Evolutionary conservation across 371 early-diverging fungal species (phyloP), one percentile per base, ranked within the genome.

Genomic region (Sporodiniella umbellata): DNA sequence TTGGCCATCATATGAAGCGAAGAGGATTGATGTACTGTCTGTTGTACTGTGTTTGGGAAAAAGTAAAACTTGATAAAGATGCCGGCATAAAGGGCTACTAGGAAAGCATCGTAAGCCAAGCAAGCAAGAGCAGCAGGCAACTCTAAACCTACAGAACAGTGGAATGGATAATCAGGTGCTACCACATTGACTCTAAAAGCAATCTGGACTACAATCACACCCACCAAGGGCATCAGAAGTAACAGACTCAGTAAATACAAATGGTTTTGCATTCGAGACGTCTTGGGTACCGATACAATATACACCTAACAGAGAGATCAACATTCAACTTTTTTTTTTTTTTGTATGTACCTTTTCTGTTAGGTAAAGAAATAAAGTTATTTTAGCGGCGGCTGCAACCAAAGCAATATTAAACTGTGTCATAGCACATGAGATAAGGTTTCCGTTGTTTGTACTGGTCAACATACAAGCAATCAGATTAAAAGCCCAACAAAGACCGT

Each of bases 321-420:
- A n/a, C n/a, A n/a, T n/a, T n/a, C n/a, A n/a, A n/a, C n/a, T n/a
- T n/a, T n/a, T n/a, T n/a, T n/a, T n/a, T n/a, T n/a, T n/a, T n/a
- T n/a, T n/a, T n/a, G n/a, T n/a, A n/a, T n/a, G 47, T 68, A 75
- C 79, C 72, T 79, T 81, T 66, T 81, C 80, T 49, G 75, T 76
- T 25, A 76, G 72, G 52, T 79, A 79, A 15, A 79, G 64, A 54
- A 68, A 79, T 0, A 81, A 62, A 7, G 69, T 39, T n/a, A 68
- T 51, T 51, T 79, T 81, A 19, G 73, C 51, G 7, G 49, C 21
- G 4, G 74, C 75, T 44, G 76, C 78, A 1, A 79, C 45, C 18
- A 73, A 38, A 2, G 66, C 53, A 25, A 62, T 60, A 25, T 70
- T 67, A 49, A 67, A 72, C 14, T 75, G 60, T n/a, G 72, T 64